Evolutionary conservation across 768 basidiomycete genomes (phyloP).

Genomic region (Leccinellum luteum): DNA sequence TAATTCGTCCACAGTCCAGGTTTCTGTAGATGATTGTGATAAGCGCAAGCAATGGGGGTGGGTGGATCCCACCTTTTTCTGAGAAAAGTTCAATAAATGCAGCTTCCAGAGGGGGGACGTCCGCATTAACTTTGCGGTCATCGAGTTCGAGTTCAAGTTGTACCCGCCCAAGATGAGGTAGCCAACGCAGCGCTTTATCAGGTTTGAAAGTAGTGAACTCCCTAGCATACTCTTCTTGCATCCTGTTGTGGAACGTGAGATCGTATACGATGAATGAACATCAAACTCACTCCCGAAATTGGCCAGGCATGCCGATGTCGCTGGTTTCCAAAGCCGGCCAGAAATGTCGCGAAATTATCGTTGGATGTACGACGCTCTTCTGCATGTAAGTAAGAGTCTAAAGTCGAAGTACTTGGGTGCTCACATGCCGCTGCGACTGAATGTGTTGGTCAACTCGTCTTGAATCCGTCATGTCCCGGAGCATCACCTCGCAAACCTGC

Average conservation of each 20-base stretch:
- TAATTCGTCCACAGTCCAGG: slow-evolving; percentile 72
- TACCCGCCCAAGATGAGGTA: slow-evolving; percentile 86
- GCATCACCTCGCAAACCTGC: slow-evolving; percentile 97
- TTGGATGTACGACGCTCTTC: slow-evolving; percentile 78
- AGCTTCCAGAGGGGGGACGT: slow-evolving; percentile 87
- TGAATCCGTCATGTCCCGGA: slow-evolving; percentile 96
- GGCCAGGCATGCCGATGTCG: slow-evolving; percentile 78
- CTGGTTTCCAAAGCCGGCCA: slow-evolving; percentile 86
- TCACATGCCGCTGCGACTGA: slow-evolving; percentile 66
- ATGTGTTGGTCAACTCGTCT: slow-evolving; percentile 86
- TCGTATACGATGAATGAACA: neutral
- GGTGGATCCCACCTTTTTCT: slow-evolving; percentile 48
- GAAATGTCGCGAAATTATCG: slow-evolving; percentile 90
- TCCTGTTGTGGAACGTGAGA: slow-evolving; percentile 37
- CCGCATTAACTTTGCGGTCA: slow-evolving; percentile 72
- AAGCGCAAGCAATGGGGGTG: neutral
- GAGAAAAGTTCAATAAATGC: slow-evolving; percentile 87
- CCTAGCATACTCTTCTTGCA: slow-evolving; percentile 72
- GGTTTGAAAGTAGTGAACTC: slow-evolving; percentile 86
- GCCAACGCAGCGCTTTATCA: slow-evolving; percentile 87
- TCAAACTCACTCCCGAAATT: slow-evolving; percentile 66
- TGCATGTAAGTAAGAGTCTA: slow-evolving; percentile 3
- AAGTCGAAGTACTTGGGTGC: slow-evolving; percentile 18
- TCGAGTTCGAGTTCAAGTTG: slow-evolving; percentile 76
- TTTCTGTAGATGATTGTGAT: slow-evolving; percentile 38